Percentiles rank a stretch among this genome's conserved stretches.
phyloP scores from a whole-genome alignment of 2,329 filamentous ascomycete genomes.

The Cordyceps tenuipes region DNA sequence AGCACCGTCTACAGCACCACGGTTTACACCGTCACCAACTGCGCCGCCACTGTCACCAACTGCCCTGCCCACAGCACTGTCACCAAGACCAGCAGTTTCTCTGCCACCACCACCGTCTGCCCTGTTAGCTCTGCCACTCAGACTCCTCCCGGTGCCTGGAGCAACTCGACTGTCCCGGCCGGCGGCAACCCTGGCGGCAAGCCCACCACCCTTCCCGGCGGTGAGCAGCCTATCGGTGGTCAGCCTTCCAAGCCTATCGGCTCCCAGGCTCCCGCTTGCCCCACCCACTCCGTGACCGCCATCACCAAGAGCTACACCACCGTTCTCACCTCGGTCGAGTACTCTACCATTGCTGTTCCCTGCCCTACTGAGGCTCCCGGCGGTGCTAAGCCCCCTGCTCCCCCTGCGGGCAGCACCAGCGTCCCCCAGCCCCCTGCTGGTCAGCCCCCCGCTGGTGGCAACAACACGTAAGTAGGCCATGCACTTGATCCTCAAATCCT shows the following conservation, averaged over 20 bases:
- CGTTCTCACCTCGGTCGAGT: slow-evolving; percentile 46
- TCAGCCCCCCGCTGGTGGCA: slow-evolving; percentile 20
- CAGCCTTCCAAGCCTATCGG: background rate
- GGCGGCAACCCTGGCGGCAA: slow-evolving; percentile 13
- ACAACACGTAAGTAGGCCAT: slow-evolving; percentile 28
- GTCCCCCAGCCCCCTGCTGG: slow-evolving; percentile 6
- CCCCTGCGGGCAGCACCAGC: slow-evolving; percentile 27
- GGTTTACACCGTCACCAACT: slow-evolving; percentile 54
- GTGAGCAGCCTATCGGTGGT: background rate
- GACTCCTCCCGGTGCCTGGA: slow-evolving; percentile 13
- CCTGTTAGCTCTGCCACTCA: slow-evolving; percentile 22
- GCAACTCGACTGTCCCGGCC: slow-evolving; percentile 13
- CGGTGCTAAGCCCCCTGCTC: slow-evolving; percentile 20
- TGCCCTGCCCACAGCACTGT: slow-evolving; percentile 42
- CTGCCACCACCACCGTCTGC: slow-evolving; percentile 34
- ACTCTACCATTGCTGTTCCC: slow-evolving; percentile 38
- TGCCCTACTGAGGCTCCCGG: slow-evolving; percentile 27
- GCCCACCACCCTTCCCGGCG: background rate
- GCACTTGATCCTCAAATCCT: too few relatives aligned
- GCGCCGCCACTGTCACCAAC: slow-evolving; percentile 51
- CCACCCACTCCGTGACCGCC: slow-evolving; percentile 37
- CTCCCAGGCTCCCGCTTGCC: slow-evolving; percentile 18
- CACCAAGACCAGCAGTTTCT: slow-evolving; percentile 30
- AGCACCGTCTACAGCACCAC: slow-evolving; percentile 49
- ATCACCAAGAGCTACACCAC: slow-evolving; percentile 50